Evolutionary conservation across 2,329 filamentous ascomycete species (phyloP), one percentile per base, ranked within the genome.

Genomic region (Cytospora schulzeri): DNA sequence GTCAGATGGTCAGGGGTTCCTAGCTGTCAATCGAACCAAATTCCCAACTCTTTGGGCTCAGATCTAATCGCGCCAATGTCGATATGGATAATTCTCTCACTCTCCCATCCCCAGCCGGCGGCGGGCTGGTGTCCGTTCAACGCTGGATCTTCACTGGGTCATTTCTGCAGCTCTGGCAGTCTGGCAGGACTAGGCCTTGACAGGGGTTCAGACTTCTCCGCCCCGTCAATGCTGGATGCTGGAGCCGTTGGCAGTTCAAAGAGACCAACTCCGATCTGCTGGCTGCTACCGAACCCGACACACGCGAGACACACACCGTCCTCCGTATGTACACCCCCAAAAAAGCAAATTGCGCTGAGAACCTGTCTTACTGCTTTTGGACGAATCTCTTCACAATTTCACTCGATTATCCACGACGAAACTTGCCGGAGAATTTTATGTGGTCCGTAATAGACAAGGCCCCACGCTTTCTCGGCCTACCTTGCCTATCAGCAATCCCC

Each of bases 361-460:
- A 67, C 57, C n/a, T 65, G 63, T 67, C 66, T 67, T 67, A 67
- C 63, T 65, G 19, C 41, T 56, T 65, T 33, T 60, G 64, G 66
- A 63, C 59, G 65, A 22, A 62, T 57, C 33, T 63, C 52, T 63
- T 56, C 24, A 50, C 63, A 63, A 63, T 63, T 60, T 57, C 57
- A 62, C 57, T 55, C 51, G 57, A 66, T 38, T 57, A 57, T 51
- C 55, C 66, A 66, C 63, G 66, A 67, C 66, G 64, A 67, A 66
- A 67, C 66, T 57, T 50, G 60, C 56, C 66, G 66, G 66, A 67
- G 66, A 67, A 67, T 67, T 67, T 64, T 22, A 51, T 54, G 60
- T 60, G 63, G 66, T 67, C 63, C 66, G 66, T 67, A 66, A 66
- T 67, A 65, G 63, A 67, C 60, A 52, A 54, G 66, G 66, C 60